phyloP scores from a whole-genome alignment of 2,329 filamentous ascomycete species.

The Ceratocystis lukuohia region DNA sequence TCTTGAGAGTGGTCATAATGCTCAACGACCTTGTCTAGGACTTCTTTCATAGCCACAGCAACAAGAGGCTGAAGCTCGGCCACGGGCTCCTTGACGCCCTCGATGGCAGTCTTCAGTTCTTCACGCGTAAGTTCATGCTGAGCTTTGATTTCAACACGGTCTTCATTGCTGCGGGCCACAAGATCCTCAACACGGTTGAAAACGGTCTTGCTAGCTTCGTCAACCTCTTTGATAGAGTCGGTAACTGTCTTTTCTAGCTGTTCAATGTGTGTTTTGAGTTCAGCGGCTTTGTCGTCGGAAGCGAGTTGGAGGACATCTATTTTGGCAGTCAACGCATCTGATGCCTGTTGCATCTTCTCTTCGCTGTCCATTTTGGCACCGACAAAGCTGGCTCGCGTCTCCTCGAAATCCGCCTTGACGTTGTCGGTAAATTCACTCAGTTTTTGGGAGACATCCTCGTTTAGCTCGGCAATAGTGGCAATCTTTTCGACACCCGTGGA shows the following conservation, averaged over 20 bases:
- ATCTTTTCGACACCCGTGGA: constrained; percentile 23
- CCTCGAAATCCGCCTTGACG: constrained; percentile 77
- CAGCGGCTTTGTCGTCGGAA: constrained; percentile 26
- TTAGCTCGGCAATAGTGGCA: constrained; percentile 37
- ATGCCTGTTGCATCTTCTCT: constrained; percentile 53
- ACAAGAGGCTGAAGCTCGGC: constrained; percentile 80
- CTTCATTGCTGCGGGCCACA: constrained; percentile 60
- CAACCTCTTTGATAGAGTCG: constrained; percentile 74
- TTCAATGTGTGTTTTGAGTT: constrained; percentile 74
- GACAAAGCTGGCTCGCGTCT: constrained; percentile 65
- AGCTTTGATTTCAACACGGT: constrained; percentile 55
- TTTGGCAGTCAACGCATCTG: constrained; percentile 40
- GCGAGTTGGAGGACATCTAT: constrained; percentile 20
- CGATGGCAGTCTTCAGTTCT: constrained; percentile 56
- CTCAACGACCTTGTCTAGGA: constrained; percentile 67
- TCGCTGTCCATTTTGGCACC: constrained; percentile 73
- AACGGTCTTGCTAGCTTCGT: constrained; percentile 75
- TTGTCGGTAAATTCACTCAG: constrained; percentile 59
- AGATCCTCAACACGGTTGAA: constrained; percentile 73
- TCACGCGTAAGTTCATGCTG: constrained; percentile 76
- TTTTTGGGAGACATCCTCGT: constrained; percentile 44
- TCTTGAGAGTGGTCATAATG: constrained; percentile 81
- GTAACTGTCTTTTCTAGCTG: constrained; percentile 69
- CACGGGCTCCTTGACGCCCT: constrained; percentile 62
- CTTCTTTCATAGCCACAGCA: constrained; percentile 70